phyloP scores from a whole-genome alignment of 306 rosid genomes.

The Boehmeria nivea region DNA sequence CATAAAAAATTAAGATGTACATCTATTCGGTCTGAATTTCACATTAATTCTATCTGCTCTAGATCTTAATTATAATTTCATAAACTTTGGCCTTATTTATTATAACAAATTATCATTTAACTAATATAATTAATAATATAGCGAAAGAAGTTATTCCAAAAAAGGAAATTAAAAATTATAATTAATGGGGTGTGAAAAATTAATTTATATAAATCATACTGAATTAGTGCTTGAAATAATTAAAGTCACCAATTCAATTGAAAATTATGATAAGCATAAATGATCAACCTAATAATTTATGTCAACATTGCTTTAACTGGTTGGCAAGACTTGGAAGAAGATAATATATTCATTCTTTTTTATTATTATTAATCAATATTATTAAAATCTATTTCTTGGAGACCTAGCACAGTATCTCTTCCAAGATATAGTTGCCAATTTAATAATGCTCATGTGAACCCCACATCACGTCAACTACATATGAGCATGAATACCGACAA shows the following conservation, averaged over 20 bases:
- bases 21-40: too few relatives aligned
- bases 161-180: too few relatives aligned
- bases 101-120: too few relatives aligned
- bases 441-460: not conserved
- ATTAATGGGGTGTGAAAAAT: too few relatives aligned
- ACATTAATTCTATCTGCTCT: too few relatives aligned
- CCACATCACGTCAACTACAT: constrained; percentile 10
- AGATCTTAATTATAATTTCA: too few relatives aligned
- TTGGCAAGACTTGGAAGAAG: constrained; percentile 11
- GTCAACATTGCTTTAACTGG: not conserved
- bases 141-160: too few relatives aligned
- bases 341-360: not conserved
- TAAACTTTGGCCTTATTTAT: too few relatives aligned
- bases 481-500: constrained; percentile 5
- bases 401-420: constrained; percentile 19
- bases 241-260: not conserved
- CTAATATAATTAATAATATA: too few relatives aligned
- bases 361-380: not conserved
- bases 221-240: too few relatives aligned
- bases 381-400: constrained; percentile 5
- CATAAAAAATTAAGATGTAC: too few relatives aligned
- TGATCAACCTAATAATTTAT: not conserved
- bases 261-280: not conserved
- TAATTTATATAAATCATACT: too few relatives aligned
- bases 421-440: constrained; percentile 5